Conservation (phyloP, 768 basidiomycete genomes). For the Trametes cinnabarina region DNA sequence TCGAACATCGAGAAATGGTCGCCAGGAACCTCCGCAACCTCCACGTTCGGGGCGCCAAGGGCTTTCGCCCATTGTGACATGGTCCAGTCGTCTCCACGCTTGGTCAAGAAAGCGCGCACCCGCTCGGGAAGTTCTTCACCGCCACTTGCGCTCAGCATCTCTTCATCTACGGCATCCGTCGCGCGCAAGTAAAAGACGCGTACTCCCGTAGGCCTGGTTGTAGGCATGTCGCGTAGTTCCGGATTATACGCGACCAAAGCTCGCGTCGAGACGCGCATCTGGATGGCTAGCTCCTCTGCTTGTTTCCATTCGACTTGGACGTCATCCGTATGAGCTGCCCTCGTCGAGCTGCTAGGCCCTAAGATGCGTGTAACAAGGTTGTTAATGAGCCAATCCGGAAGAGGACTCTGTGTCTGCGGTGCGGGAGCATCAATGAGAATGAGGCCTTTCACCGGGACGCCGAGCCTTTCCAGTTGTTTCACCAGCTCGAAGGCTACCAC, state of each 20-base stretch:
- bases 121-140: constrained; percentile 15
- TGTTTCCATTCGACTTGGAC: too few species aligned
- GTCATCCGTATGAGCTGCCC: background rate
- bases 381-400: constrained; percentile 54
- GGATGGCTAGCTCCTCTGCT: background rate
- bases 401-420: constrained; percentile 49
- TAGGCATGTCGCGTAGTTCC: constrained; percentile 25
- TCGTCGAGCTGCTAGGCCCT: background rate
- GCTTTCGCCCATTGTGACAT: constrained; percentile 49
- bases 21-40: constrained; percentile 57
- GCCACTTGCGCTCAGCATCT: constrained; percentile 5
- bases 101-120: constrained; percentile 52
- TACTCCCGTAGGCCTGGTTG: background rate
- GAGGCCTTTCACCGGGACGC: constrained; percentile 50
- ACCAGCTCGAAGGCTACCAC: constrained; percentile 68
- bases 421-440: constrained; percentile 67
- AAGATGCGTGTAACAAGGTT: constrained; percentile 22
- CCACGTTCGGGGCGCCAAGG: constrained; percentile 34
- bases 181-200: constrained; percentile 55
- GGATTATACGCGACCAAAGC: constrained; percentile 48
- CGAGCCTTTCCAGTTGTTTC: constrained; percentile 45
- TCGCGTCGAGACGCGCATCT: constrained; percentile 27
- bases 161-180: constrained; percentile 27
- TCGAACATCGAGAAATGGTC: constrained; percentile 65
- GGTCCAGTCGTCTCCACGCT: constrained; percentile 38